phyloP scores from a whole-genome alignment of 805 yeast species.

The Blastobotrys terrestris region DNA sequence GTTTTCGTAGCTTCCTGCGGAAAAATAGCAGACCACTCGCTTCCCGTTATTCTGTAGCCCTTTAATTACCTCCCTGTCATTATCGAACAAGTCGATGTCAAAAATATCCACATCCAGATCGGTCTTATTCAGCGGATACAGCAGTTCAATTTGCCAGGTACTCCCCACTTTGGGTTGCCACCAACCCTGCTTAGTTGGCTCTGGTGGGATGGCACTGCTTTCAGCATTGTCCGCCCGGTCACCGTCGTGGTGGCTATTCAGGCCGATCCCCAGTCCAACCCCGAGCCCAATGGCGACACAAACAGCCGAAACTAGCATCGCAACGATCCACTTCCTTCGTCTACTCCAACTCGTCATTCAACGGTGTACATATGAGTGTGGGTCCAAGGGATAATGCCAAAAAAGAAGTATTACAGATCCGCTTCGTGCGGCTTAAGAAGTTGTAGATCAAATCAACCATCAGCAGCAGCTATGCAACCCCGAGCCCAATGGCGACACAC shows the following conservation, averaged over 20 bases:
- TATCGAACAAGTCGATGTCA: conserved; percentile 28
- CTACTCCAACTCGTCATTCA: not conserved
- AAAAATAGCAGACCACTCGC: conserved; percentile 30
- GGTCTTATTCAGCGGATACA: conserved; percentile 10
- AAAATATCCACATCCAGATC: conserved; percentile 19
- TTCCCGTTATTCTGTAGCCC: conserved; percentile 20
- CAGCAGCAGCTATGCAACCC: too few species aligned
- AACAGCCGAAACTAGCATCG: not conserved
- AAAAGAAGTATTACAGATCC: too few species aligned
- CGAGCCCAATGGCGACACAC: conserved; percentile 2
- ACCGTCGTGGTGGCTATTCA: not conserved
- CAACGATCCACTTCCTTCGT: not conserved
- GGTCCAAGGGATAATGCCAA: too few species aligned
- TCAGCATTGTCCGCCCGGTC: not conserved
- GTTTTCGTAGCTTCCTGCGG: conserved; percentile 31
- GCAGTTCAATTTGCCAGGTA: conserved; percentile 26
- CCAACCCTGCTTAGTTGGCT: not conserved
- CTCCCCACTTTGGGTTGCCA: conserved; percentile 9
- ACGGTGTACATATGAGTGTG: not conserved
- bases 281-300: conserved; percentile 3
- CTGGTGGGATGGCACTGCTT: not conserved
- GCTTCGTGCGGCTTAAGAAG: too few species aligned
- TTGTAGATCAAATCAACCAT: too few species aligned
- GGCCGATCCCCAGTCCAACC: conserved; percentile 5
- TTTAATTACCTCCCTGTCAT: conserved; percentile 11